phyloP scores from a whole-genome alignment of 179 eudicot genomes.

The Sideroxylon spinosum region DNA sequence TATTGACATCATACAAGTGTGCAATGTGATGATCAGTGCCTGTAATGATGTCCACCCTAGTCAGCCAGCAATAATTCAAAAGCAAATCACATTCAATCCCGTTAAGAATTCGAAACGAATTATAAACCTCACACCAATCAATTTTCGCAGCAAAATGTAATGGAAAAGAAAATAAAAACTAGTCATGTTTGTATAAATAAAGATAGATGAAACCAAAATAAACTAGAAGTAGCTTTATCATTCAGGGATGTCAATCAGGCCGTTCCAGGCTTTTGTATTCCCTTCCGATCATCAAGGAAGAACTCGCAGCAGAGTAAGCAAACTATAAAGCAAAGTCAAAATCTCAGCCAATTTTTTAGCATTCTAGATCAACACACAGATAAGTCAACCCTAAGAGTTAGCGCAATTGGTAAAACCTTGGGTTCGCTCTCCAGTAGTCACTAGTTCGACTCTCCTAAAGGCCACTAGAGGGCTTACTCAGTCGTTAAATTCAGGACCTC shows the following conservation, averaged over 20 bases:
- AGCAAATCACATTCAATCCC: background rate
- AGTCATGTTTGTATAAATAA: background rate
- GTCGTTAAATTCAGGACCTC: too few species aligned
- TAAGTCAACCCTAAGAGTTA: too few species aligned
- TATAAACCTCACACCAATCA: background rate
- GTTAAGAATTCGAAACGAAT: background rate
- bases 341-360: background rate
- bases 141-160: background rate
- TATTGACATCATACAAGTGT: constrained; percentile 76
- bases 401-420: too few species aligned
- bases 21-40: constrained; percentile 82
- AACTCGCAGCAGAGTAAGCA: background rate
- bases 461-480: too few species aligned
- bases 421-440: too few species aligned
- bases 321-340: background rate
- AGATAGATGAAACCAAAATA: background rate
- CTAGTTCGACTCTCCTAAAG: too few species aligned
- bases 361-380: background rate
- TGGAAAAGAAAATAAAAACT: background rate
- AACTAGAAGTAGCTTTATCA: background rate
- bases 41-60: constrained; percentile 24
- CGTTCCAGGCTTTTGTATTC: too few species aligned
- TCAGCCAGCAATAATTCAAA: constrained; percentile 13
- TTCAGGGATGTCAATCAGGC: too few species aligned
- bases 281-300: too few species aligned